phyloP scores from a whole-genome alignment of 2,329 filamentous ascomycete species.

The Stagonosporopsis rhizophila region DNA sequence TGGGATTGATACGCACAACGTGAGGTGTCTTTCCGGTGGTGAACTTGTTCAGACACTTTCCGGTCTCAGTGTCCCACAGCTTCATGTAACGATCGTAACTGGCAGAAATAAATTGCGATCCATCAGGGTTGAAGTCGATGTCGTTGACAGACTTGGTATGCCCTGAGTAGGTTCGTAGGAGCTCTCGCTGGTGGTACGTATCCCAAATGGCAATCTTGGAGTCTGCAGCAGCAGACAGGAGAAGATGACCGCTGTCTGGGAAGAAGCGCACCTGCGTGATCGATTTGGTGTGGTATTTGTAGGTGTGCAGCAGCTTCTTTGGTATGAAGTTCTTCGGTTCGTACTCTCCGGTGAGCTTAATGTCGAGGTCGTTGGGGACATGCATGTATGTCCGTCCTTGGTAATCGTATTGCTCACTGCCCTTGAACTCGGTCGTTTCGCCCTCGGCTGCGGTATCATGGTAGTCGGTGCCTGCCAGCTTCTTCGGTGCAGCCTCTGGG shows the following conservation, averaged over 20 bases:
- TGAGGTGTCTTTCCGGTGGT: conserved; percentile 95
- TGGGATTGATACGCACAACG: conserved; percentile 91
- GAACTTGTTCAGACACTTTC: conserved; percentile 85
- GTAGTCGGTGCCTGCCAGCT: conserved; percentile 62
- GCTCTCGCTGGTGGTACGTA: conserved; percentile 85
- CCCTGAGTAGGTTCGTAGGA: conserved; percentile 88
- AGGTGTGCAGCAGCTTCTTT: conserved; percentile 91
- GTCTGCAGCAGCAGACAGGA: conserved; percentile 90
- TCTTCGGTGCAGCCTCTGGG: conserved; percentile 67
- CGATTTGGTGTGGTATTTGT: conserved; percentile 82
- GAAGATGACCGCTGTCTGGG: conserved; percentile 82
- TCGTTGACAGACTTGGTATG: conserved; percentile 92
- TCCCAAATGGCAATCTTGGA: conserved; percentile 94
- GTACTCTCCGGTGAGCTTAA: conserved; percentile 73
- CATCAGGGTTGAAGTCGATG: conserved; percentile 82
- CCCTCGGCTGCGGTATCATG: conserved; percentile 53
- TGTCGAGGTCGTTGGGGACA: conserved; percentile 70
- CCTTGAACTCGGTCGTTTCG: conserved; percentile 89
- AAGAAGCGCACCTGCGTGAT: conserved; percentile 92
- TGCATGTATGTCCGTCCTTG: conserved; percentile 98
- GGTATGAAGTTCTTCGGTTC: conserved; percentile 89
- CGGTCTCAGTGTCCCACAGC: conserved; percentile 97
- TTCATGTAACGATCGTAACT: conserved; percentile 97
- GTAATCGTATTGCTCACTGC: conserved; percentile 84
- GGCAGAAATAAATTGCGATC: conserved; percentile 85